Base-by-base conservation (phyloP, 2,329 filamentous ascomycete species). In the Penicillium sp. region DNA sequence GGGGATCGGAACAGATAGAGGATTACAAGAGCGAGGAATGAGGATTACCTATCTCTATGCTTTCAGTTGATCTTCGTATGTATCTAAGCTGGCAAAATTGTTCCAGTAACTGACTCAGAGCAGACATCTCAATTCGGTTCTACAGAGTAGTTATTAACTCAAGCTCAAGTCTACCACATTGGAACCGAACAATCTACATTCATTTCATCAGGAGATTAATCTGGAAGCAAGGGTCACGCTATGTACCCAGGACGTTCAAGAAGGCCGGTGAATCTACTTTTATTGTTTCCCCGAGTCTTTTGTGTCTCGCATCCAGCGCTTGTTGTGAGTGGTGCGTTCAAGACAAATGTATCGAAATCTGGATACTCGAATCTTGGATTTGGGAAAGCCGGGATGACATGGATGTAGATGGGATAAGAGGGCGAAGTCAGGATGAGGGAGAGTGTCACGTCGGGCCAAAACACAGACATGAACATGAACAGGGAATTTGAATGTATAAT, bases 381-480 rank as follows among this genome's bases (percentile, higher is more conserved):
- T 25, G 22, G 41, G 29, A 13, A 38, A 45, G 38, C 46, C 53
- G 44, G 28, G 46, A 36, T 31, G 42, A 40, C 45, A 41, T 53
- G 18, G 22, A 37, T 43, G 48, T 39, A 45, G 44, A 53, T 53
- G 46, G 53, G 58, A 53, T 59, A 56, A 48, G 49, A 51, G 52
- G 40, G 49, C 28, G 33, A 47, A 40, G 49, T 46, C 49, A 49
- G 19, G 19, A 5, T 3, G 19, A 22, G 19, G 19, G n/a, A n/a
- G n/a, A n/a, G n/a, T 50, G 44, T 59, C 54, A 56, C 51, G 50
- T 59, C 53, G 56, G 46, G 47, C 54, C 52, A 55, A 55, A 56
- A 50, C 52, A 44, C 46, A 56, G 56, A 56, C n/a, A n/a, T n/a
- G n/a, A n/a, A 22, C 19, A 22, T 22, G 19, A 22, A 22, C n/a